These are phyloP conservation scores for Westerdykella aurantiaca DNA, from an alignment of 2,329 filamentous ascomycete genomes.

Conservation along the genomic window DNA sequence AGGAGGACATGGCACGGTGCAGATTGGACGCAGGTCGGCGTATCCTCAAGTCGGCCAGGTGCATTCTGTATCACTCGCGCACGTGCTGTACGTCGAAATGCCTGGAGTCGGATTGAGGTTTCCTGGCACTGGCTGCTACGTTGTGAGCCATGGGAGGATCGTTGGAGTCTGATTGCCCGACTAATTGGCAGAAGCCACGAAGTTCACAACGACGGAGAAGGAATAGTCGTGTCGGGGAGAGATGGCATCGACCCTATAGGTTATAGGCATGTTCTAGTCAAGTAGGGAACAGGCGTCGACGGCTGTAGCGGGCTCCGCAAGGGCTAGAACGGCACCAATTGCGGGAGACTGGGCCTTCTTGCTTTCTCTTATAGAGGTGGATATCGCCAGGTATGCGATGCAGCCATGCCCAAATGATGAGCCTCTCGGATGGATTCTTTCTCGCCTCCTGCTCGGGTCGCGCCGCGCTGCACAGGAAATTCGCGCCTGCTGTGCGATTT, in stretches of 20 bases:
- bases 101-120: slow-evolving; percentile 31
- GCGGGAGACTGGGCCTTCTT: not conserved
- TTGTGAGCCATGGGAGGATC: not conserved
- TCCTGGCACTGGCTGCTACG: slow-evolving; percentile 59
- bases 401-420: not conserved
- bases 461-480: not conserved
- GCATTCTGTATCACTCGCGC: not conserved
- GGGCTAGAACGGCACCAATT: not conserved
- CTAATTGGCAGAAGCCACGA: too few relatives aligned
- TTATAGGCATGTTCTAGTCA: too few relatives aligned
- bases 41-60: not conserved
- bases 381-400: not conserved
- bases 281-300: too few relatives aligned
- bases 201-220: too few relatives aligned
- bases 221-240: too few relatives aligned
- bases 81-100: not conserved
- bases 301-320: not conserved
- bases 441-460: not conserved
- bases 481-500: not conserved
- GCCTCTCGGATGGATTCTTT: too few relatives aligned
- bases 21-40: not conserved
- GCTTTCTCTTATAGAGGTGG: not conserved
- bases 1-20: not conserved
- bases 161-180: too few relatives aligned
- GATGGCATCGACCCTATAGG: too few relatives aligned